Conservation (phyloP, 1,284 basidiomycete species). For the Trichosporon sp. region DNA sequence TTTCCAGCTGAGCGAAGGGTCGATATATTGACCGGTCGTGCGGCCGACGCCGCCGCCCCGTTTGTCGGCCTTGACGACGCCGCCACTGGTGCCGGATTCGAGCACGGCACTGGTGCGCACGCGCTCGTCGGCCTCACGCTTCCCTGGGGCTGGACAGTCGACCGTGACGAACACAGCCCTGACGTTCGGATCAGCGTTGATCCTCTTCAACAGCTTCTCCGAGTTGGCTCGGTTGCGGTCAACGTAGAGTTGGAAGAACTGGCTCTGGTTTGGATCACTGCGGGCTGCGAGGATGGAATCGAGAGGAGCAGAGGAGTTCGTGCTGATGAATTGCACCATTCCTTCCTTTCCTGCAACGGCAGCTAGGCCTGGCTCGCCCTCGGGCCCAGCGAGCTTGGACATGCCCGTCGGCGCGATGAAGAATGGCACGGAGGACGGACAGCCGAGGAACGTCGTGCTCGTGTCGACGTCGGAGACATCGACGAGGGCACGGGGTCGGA, state of each 20-base stretch:
- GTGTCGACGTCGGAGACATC: constrained; percentile 44
- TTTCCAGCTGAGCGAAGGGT: constrained; percentile 43
- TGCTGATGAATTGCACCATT: constrained; percentile 48
- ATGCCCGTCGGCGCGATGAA: constrained; percentile 49
- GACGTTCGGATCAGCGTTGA: constrained; percentile 34
- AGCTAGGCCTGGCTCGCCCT: constrained; percentile 42
- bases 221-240: constrained; percentile 43
- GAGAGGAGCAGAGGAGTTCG: constrained; percentile 45
- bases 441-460: constrained; percentile 38
- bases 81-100: constrained; percentile 42
- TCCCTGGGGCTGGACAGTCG: constrained; percentile 47
- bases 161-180: constrained; percentile 49
- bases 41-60: constrained; percentile 48
- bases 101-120: constrained; percentile 43
- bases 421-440: constrained; percentile 39
- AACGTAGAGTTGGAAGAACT: constrained; percentile 50
- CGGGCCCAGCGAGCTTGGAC: constrained; percentile 45
- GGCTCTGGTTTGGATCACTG: constrained; percentile 29
- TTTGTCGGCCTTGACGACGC: constrained; percentile 40
- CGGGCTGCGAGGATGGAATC: constrained; percentile 36
- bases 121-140: constrained; percentile 48
- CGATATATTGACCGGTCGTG: constrained; percentile 46
- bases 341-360: constrained; percentile 40
- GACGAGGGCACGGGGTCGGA: constrained; percentile 44
- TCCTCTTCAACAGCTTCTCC: constrained; percentile 37